Conservation (phyloP, 805 yeast genomes). For the Wickerhamomyces subpelliculosus region DNA sequence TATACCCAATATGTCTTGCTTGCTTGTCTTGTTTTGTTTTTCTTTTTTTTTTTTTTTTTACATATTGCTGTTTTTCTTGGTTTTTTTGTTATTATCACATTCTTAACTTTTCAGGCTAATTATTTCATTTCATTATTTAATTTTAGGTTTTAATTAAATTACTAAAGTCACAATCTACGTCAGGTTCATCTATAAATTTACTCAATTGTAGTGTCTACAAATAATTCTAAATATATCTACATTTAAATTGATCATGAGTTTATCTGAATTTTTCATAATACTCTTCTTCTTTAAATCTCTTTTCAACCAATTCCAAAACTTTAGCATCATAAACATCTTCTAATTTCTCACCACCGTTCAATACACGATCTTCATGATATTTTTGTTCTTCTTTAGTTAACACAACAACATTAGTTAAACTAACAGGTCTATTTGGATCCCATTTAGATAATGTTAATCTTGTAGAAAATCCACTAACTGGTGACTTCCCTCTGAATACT, state of each 20-base stretch:
- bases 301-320: slow-evolving; percentile 47
- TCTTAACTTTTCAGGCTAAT: too few species aligned
- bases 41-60: too few species aligned
- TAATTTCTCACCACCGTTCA: slow-evolving; percentile 58
- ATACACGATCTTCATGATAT: slow-evolving; percentile 67
- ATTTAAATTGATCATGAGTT: background rate
- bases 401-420: slow-evolving; percentile 74
- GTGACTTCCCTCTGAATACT: slow-evolving; percentile 87
- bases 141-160: too few species aligned
- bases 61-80: too few species aligned
- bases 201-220: too few species aligned
- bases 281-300: slow-evolving; percentile 67
- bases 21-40: too few species aligned
- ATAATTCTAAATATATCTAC: too few species aligned
- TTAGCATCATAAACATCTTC: slow-evolving; percentile 58
- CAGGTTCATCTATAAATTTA: too few species aligned
- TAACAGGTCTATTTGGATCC: slow-evolving; percentile 62
- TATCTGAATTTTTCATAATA: slow-evolving; percentile 57
- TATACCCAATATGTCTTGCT: too few species aligned
- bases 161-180: too few species aligned
- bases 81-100: too few species aligned
- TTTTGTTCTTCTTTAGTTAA: slow-evolving; percentile 86
- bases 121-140: too few species aligned
- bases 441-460: slow-evolving; percentile 78
- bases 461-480: slow-evolving; percentile 75